Percentiles rank a stretch among this genome's conserved stretches.
phyloP scores from a whole-genome alignment of 2,329 filamentous ascomycete species.

The Claviceps maximensis region DNA sequence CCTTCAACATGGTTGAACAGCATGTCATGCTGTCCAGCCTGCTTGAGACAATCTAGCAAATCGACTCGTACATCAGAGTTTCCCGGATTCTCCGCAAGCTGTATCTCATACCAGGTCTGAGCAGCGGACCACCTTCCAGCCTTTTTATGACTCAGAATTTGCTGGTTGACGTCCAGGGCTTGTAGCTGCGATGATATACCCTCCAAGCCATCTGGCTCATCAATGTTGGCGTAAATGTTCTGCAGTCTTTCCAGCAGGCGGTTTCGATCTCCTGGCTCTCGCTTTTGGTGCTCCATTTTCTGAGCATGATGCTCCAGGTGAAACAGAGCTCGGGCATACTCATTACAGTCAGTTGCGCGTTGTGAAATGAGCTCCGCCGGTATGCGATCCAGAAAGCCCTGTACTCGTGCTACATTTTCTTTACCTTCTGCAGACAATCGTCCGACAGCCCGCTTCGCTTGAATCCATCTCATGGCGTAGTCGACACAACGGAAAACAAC shows the following conservation, averaged over 20 bases:
- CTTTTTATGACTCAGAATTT: slow-evolving; percentile 84
- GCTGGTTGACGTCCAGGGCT: slow-evolving; percentile 81
- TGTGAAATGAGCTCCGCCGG: slow-evolving; percentile 63
- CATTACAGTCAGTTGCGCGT: slow-evolving; percentile 84
- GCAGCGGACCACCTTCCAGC: slow-evolving; percentile 87
- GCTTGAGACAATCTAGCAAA: slow-evolving; percentile 75
- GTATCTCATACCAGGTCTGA: slow-evolving; percentile 95
- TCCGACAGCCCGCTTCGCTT: slow-evolving; percentile 44
- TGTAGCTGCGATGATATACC: slow-evolving; percentile 82
- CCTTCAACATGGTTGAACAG: slow-evolving; percentile 77
- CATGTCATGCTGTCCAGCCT: slow-evolving; percentile 89
- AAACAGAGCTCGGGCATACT: slow-evolving; percentile 83
- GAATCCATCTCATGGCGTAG: slow-evolving; percentile 82
- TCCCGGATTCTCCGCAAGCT: slow-evolving; percentile 65
- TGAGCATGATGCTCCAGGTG: slow-evolving; percentile 85
- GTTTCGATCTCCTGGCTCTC: slow-evolving; percentile 40
- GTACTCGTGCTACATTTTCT: slow-evolving; percentile 35
- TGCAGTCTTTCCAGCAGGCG: slow-evolving; percentile 67
- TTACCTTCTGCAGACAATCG: slow-evolving; percentile 27
- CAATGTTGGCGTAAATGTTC: slow-evolving; percentile 91
- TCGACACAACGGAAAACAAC: slow-evolving; percentile 84
- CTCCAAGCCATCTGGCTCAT: slow-evolving; percentile 92
- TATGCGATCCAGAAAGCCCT: slow-evolving; percentile 44
- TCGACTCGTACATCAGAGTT: slow-evolving; percentile 70
- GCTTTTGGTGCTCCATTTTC: slow-evolving; percentile 30